Base-by-base conservation (phyloP, 2,329 filamentous ascomycete genomes). In the Penicillium crustosum region DNA sequence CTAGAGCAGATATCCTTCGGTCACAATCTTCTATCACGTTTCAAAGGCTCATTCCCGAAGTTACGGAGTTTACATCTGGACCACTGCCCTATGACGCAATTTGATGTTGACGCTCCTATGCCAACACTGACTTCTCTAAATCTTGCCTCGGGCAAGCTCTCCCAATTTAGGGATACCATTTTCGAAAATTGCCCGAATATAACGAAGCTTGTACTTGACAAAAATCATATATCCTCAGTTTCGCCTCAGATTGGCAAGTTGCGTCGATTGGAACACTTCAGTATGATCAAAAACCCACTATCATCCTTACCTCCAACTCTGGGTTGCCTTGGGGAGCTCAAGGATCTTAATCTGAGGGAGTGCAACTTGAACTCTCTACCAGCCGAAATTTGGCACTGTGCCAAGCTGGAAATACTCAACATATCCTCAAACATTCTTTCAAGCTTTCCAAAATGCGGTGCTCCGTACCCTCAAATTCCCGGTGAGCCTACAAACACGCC, bases 361-460 rank as follows among this genome's bases (percentile, higher is more conserved):
- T 99, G 97, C 78, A 99, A 97, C 70, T 83, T 99, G 57, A 89
- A 88, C 63, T 89, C 89, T 68, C 80, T 99, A 33, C 94, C 94
- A 2, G 86, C 90, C 70, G 94, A 99, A 70, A 83, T 99, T n/a
- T 99, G 94, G 94, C 93, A 91, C 81, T 93, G 93, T 51, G 88
- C 89, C 66, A 92, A 89, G 70, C 77, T 99, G 54, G 93, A 97
- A 74, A 93, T 89, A 0, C 83, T 99, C 58, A 99, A 99, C 67
- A 88, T 96, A 13, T 97, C 93, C 0, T 97, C 94, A 12, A 99
- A 99, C 66, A 88, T 97, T 7, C 81, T 99, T 21, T 89, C 93
- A 50, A 86, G 85, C 41, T 97, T 99, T 70, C 94, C 94, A 1
- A 97, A 96, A 71, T 91, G 91, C 23, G 80, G 81, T 45, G 76